Percentiles rank a stretch among this genome's conserved stretches.
Conservation (phyloP, 2,329 filamentous ascomycete genomes). For the Zasmidium angulare region DNA sequence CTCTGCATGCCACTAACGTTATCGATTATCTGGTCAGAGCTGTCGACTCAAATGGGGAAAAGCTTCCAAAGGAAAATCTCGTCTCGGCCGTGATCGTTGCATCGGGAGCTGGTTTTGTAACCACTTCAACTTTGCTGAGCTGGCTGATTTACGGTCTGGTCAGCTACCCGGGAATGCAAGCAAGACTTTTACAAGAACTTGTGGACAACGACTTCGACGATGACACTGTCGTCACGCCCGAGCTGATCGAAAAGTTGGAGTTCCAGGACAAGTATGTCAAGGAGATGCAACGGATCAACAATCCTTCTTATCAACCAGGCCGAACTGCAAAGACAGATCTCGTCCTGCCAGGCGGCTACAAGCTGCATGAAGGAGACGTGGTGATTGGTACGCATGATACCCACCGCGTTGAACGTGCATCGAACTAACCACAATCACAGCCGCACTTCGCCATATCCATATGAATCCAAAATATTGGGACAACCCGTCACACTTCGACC, state of each 20-base stretch:
- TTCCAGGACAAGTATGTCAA: constrained; percentile 62
- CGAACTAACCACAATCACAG: constrained; percentile 13
- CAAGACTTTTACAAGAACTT: constrained; percentile 58
- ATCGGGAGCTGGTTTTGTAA: constrained; percentile 61
- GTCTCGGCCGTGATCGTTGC: constrained; percentile 50
- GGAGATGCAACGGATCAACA: constrained; percentile 61
- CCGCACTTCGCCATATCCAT: constrained; percentile 47
- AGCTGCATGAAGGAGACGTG: constrained; percentile 52
- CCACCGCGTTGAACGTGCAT: not conserved
- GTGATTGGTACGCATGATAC: constrained; percentile 41
- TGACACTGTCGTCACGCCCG: constrained; percentile 37
- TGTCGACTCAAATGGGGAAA: constrained; percentile 55
- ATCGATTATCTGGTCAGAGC: constrained; percentile 56
- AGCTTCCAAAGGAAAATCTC: constrained; percentile 49
- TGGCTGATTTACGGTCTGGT: constrained; percentile 59
- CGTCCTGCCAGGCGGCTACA: constrained; percentile 61
- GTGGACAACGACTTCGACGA: constrained; percentile 42
- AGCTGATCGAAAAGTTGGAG: constrained; percentile 43
- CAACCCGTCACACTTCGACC: constrained; percentile 58
- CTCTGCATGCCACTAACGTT: constrained; percentile 32
- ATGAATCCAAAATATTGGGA: constrained; percentile 59
- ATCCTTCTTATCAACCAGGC: constrained; percentile 61
- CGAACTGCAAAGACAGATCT: constrained; percentile 58
- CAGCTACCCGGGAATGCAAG: constrained; percentile 57
- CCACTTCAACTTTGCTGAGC: constrained; percentile 58